Evolutionary conservation across 164 flowering plant genomes (phyloP).

Genomic region (Vitis rotundifolia): DNA sequence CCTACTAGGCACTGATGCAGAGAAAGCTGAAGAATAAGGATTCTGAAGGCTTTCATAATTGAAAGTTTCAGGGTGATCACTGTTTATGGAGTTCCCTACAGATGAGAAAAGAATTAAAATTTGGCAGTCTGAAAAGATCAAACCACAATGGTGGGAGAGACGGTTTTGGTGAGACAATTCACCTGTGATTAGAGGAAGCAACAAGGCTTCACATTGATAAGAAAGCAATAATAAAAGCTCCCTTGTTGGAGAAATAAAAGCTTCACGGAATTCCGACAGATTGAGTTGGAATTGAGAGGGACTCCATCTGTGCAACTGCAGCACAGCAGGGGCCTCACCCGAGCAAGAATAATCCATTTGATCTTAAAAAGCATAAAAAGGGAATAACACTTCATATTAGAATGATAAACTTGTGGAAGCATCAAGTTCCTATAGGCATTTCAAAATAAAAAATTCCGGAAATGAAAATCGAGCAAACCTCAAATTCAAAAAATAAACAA

Average conservation of each 20-base stretch:
- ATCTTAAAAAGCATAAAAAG: conserved; percentile 9
- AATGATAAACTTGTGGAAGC: not conserved
- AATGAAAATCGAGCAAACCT: not conserved
- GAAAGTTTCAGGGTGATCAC: conserved; percentile 15
- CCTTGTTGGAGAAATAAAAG: conserved; percentile 87
- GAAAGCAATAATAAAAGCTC: conserved; percentile 71
- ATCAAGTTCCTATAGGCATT: not conserved
- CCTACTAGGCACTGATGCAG: conserved; percentile 19
- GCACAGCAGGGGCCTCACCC: conserved; percentile 54
- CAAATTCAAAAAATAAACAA: not conserved
- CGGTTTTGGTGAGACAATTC: conserved; percentile 3
- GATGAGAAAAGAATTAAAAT: not conserved
- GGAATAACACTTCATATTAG: not conserved
- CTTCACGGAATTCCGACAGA: conserved; percentile 67
- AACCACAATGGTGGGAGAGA: not conserved
- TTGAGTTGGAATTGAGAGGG: conserved; percentile 49
- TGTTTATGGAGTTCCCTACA: conserved; percentile 33
- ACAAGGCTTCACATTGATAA: conserved; percentile 61
- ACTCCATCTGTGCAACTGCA: conserved; percentile 79
- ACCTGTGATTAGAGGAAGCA: conserved; percentile 73
- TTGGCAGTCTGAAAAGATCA: not conserved
- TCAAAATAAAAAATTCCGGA: not conserved
- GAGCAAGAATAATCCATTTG: conserved; percentile 36
- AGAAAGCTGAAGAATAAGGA: conserved; percentile 16
- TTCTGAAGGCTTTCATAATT: conserved; percentile 14